Conservation (phyloP, 2,329 filamentous ascomycete genomes). For the Gyromitra esculenta region DNA sequence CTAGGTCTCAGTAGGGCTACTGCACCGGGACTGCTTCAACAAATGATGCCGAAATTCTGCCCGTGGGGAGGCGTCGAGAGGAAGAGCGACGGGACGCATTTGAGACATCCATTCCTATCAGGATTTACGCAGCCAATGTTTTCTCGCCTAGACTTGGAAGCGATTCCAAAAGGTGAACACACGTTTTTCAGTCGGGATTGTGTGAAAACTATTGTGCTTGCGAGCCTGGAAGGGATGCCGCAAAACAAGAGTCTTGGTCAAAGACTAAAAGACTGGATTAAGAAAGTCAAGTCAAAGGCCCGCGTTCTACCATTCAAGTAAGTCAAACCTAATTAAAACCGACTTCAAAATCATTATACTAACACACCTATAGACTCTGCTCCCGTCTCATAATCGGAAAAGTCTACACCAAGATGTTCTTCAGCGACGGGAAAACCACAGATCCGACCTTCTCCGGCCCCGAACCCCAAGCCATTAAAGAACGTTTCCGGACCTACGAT, state of each 20-base stretch:
- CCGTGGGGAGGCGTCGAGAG: slow-evolving; percentile 21
- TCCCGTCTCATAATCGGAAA: slow-evolving; percentile 12
- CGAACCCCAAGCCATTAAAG: slow-evolving; percentile 3
- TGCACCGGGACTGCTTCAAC: slow-evolving; percentile 12
- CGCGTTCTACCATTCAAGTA: slow-evolving; percentile 23
- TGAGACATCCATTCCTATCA: background rate
- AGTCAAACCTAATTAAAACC: background rate
- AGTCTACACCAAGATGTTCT: slow-evolving; percentile 22
- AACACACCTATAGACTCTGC: slow-evolving; percentile 10
- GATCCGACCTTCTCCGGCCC: slow-evolving; percentile 11
- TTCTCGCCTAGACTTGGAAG: slow-evolving; percentile 1
- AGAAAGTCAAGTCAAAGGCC: background rate
- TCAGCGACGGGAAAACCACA: background rate
- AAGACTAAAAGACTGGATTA: slow-evolving; percentile 8
- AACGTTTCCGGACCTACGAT: slow-evolving; percentile 29
- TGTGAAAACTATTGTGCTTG: slow-evolving; percentile 19
- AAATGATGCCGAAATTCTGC: slow-evolving; percentile 33
- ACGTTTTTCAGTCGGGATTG: slow-evolving; percentile 11
- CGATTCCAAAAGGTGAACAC: background rate
- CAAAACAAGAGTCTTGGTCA: background rate
- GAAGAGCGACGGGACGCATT: slow-evolving; percentile 1
- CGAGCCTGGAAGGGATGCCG: slow-evolving; percentile 5
- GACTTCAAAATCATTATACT: background rate
- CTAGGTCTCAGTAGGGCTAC: slow-evolving; percentile 10
- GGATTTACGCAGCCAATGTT: slow-evolving; percentile 12